These are phyloP conservation scores for Actinidia chinensis DNA, from an alignment of 179 eudicot genomes.

Conservation along the genomic window DNA sequence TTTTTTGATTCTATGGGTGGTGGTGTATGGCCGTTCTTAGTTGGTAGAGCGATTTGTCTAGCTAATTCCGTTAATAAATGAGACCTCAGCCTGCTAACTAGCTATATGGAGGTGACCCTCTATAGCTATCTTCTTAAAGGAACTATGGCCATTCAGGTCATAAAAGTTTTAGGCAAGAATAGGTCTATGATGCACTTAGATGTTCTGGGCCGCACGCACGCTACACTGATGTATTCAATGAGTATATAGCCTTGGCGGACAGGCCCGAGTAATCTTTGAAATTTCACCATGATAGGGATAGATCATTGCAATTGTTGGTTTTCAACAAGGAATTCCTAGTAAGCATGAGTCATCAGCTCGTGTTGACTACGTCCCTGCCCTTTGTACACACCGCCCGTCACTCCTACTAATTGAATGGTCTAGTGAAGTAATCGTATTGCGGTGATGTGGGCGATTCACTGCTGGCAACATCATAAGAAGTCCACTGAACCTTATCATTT, in stretches of 20 bases:
- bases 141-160: constrained; percentile 44
- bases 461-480: constrained; percentile 14
- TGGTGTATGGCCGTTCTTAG: constrained; percentile 64
- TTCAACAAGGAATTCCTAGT: constrained; percentile 36
- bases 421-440: no score
- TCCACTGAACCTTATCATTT: constrained; percentile 29
- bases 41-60: constrained; percentile 76
- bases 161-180: constrained; percentile 44
- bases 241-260: constrained; percentile 37
- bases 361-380: no score
- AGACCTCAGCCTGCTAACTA: constrained; percentile 53
- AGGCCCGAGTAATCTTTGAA: constrained; percentile 43
- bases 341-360: background rate
- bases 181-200: constrained; percentile 47
- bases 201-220: constrained; percentile 31
- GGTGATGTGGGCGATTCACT: no score
- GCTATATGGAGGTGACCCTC: constrained; percentile 33
- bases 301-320: constrained; percentile 49
- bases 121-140: constrained; percentile 41
- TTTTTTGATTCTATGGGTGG: constrained; percentile 30
- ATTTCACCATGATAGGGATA: constrained; percentile 47
- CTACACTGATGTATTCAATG: constrained; percentile 34
- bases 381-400: background rate
- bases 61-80: constrained; percentile 57
- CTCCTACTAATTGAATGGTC: no score